Percentiles rank a stretch among this genome's conserved stretches.
phyloP scores from a whole-genome alignment of 1,284 basidiomycete species.

The Fomitopsis pinicola region DNA sequence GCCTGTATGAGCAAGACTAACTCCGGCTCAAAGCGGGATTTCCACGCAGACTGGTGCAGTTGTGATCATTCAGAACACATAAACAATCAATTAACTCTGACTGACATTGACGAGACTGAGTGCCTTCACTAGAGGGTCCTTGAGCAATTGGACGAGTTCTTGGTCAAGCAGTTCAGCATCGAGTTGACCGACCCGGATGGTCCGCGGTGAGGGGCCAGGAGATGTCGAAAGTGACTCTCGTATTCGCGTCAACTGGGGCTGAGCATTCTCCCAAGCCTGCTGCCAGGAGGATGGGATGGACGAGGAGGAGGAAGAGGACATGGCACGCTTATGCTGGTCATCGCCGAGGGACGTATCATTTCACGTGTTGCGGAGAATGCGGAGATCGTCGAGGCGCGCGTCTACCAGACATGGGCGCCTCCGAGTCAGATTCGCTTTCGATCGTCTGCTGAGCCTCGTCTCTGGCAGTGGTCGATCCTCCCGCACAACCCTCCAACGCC shows the following conservation, averaged over 20 bases:
- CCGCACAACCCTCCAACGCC: not conserved
- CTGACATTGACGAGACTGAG: constrained; percentile 69
- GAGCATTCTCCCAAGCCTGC: constrained; percentile 57
- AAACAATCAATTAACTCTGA: constrained; percentile 4
- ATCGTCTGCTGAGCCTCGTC: not conserved
- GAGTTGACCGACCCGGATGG: constrained; percentile 85
- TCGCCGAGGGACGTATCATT: not conserved
- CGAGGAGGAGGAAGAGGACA: constrained; percentile 16
- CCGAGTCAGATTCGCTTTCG: constrained; percentile 3
- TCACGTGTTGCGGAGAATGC: not conserved
- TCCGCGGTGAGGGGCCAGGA: constrained; percentile 36
- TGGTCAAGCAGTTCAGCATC: constrained; percentile 92
- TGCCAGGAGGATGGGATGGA: constrained; percentile 40
- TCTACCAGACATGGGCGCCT: not conserved
- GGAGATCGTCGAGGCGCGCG: not conserved
- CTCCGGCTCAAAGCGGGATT: constrained; percentile 76
- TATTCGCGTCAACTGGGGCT: constrained; percentile 47
- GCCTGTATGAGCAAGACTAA: constrained; percentile 74
- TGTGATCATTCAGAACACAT: not conserved
- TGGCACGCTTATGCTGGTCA: constrained; percentile 13
- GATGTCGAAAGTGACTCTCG: constrained; percentile 32
- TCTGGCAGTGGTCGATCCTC: not conserved
- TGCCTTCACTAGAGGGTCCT: constrained; percentile 78
- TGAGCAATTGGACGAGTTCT: constrained; percentile 81
- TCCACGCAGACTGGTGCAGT: constrained; percentile 50